A percentile compares a stretch with the other conserved stretches of the same genome.
These are phyloP conservation scores for Lentinus polychrous DNA, from an alignment of 1,284 basidiomycete genomes.

Conservation along the genomic window DNA sequence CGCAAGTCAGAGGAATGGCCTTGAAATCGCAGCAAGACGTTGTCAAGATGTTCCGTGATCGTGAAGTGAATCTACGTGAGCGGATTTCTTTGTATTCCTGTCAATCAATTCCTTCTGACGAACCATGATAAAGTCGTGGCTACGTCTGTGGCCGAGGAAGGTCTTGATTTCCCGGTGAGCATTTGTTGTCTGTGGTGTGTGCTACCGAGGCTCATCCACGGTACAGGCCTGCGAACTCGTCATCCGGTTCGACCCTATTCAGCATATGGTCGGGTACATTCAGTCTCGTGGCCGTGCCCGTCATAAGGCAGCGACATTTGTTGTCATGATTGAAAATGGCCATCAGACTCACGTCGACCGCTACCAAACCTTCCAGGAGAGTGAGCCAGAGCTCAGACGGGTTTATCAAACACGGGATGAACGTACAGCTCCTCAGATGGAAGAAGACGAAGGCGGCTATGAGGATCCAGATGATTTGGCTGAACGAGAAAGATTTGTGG, in stretches of 20 bases:
- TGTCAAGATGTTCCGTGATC: slow-evolving; percentile 57
- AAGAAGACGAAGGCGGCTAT: slow-evolving; percentile 35
- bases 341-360: slow-evolving; percentile 44
- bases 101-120: neutral
- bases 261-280: slow-evolving; percentile 76
- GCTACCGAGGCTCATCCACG: slow-evolving; percentile 6
- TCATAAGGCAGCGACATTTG: slow-evolving; percentile 65
- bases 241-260: slow-evolving; percentile 70
- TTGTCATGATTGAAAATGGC: slow-evolving; percentile 70
- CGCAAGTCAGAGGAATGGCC: slow-evolving; percentile 42
- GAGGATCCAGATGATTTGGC: slow-evolving; percentile 48
- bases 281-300: slow-evolving; percentile 82
- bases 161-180: slow-evolving; percentile 74
- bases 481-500: slow-evolving; percentile 63
- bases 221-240: slow-evolving; percentile 75
- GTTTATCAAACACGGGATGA: slow-evolving; percentile 50
- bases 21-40: slow-evolving; percentile 48
- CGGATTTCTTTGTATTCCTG: slow-evolving; percentile 11
- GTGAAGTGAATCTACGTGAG: slow-evolving; percentile 64
- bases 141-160: slow-evolving; percentile 84
- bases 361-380: slow-evolving; percentile 51
- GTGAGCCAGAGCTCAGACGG: slow-evolving; percentile 56
- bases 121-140: slow-evolving; percentile 51
- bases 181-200: slow-evolving; percentile 4
- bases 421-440: slow-evolving; percentile 18